Evolutionary conservation across 2,329 filamentous ascomycete genomes (phyloP).

Genomic region (Moelleriella libera): DNA sequence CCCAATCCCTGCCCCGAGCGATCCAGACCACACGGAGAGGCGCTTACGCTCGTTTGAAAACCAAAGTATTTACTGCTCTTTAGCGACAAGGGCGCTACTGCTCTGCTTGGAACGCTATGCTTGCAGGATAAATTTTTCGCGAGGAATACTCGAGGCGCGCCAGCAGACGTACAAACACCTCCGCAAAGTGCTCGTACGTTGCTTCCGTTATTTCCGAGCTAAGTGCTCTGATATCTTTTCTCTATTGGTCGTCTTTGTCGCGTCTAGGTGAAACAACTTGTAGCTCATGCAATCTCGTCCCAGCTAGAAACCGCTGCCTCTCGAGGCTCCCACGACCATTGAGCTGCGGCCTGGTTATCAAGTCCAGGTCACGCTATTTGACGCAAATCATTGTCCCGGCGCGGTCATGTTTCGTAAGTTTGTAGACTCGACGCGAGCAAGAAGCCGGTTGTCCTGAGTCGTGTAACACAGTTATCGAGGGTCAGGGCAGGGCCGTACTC

Average conservation of each 20-base stretch:
- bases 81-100: conserved; percentile 68
- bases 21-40: too few species aligned
- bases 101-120: conserved; percentile 66
- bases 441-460: background rate
- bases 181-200: conserved; percentile 45
- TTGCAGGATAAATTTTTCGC: conserved; percentile 68
- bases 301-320: conserved; percentile 57
- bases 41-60: too few species aligned
- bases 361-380: conserved; percentile 73
- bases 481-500: conserved; percentile 53
- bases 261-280: too few species aligned
- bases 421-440: background rate
- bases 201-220: background rate
- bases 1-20: too few species aligned
- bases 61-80: conserved; percentile 67
- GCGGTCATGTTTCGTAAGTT: conserved; percentile 70
- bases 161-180: conserved; percentile 67
- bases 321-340: conserved; percentile 65
- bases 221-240: background rate
- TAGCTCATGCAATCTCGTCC: too few species aligned
- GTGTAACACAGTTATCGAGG: conserved; percentile 51
- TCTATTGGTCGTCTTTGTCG: background rate
- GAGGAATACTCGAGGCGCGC: conserved; percentile 61
- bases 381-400: conserved; percentile 85
- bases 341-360: conserved; percentile 54